Percentiles rank a stretch among this genome's conserved stretches.
These are phyloP conservation scores for Cladosporium sp. DNA, from an alignment of 2,329 filamentous ascomycete species.

Conservation along the genomic window DNA sequence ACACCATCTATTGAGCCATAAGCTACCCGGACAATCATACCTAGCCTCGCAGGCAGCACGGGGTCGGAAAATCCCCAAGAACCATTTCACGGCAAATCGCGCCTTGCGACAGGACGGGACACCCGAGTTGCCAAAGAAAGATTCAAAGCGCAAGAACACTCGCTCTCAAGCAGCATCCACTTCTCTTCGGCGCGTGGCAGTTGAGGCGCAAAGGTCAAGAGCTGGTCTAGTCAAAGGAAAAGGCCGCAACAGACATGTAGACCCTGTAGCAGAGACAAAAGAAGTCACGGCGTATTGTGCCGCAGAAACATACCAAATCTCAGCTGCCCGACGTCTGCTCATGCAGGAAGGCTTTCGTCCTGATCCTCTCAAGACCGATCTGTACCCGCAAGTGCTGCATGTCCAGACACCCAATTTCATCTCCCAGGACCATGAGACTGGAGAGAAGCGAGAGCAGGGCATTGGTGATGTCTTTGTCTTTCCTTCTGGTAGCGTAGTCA, in stretches of 20 bases:
- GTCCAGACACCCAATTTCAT: conserved; percentile 43
- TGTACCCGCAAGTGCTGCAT: conserved; percentile 64
- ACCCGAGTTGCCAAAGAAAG: conserved; percentile 13
- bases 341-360: conserved; percentile 56
- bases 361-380: conserved; percentile 59
- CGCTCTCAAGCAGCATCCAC: conserved; percentile 58
- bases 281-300: conserved; percentile 62
- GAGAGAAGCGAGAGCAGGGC: conserved; percentile 33
- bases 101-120: conserved; percentile 17
- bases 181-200: conserved; percentile 77
- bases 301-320: conserved; percentile 62
- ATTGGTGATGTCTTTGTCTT: conserved; percentile 89
- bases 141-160: conserved; percentile 46
- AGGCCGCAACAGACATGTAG: conserved; percentile 41
- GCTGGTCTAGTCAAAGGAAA: conserved; percentile 49
- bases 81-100: conserved; percentile 24
- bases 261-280: conserved; percentile 45
- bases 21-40: conserved; percentile 16
- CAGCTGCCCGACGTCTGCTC: conserved; percentile 54
- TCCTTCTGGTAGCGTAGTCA: conserved; percentile 86
- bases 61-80: conserved; percentile 20
- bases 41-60: conserved; percentile 20
- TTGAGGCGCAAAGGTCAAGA: conserved; percentile 69
- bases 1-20: conserved; percentile 11
- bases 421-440: conserved; percentile 40